Evolutionary conservation across 2,329 filamentous ascomycete species (phyloP).

Genomic region (Saccharata proteae): DNA sequence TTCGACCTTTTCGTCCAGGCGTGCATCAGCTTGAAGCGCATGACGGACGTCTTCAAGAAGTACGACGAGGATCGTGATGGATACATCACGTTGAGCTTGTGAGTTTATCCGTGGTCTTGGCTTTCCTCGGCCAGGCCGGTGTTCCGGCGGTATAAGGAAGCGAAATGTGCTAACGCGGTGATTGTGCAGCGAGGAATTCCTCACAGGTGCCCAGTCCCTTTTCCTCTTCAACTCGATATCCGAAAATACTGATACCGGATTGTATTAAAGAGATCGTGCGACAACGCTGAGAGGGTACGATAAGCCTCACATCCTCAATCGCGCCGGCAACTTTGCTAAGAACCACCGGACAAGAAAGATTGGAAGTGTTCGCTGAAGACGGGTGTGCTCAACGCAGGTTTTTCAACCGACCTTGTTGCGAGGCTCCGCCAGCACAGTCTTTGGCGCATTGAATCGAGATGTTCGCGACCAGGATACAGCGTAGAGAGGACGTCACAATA

Average conservation of each 20-base stretch:
- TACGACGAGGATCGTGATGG: conserved; percentile 96
- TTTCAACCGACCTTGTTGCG: no score
- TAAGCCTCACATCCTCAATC: no score
- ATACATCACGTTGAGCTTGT: conserved; percentile 51
- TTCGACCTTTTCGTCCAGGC: conserved; percentile 98
- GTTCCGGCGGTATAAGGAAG: neutral
- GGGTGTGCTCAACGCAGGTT: no score
- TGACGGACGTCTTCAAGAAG: conserved; percentile 99
- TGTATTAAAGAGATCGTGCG: conserved; percentile 34
- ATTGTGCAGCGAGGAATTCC: conserved; percentile 35
- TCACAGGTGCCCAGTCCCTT: conserved; percentile 43
- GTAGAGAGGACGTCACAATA: no score
- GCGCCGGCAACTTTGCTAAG: no score
- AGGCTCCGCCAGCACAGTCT: no score
- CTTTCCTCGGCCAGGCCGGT: neutral
- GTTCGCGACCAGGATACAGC: no score
- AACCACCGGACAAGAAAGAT: no score
- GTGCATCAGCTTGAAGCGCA: conserved; percentile 90
- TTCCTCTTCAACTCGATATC: conserved; percentile 44
- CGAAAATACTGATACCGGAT: conserved; percentile 37
- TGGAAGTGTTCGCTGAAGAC: no score
- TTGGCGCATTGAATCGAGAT: no score
- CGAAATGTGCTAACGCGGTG: conserved; percentile 1
- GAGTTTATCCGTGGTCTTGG: conserved; percentile 19
- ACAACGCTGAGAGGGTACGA: conserved; percentile 23